Evolutionary conservation across 1,139 yeast genomes (phyloP).

Genomic region (Kodamaea derodonti): DNA sequence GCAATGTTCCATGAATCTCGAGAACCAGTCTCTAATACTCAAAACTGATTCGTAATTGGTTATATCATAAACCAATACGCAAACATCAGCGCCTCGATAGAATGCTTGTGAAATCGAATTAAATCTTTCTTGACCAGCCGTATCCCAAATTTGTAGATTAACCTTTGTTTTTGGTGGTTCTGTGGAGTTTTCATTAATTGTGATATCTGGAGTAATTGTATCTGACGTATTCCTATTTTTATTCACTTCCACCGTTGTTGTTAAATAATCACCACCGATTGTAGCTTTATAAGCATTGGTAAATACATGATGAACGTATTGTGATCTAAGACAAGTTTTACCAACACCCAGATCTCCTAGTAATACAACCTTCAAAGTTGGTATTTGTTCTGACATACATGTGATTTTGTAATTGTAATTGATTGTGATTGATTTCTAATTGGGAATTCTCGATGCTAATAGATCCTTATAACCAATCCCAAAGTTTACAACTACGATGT

Average conservation of each 20-base stretch:
- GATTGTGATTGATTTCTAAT: no score
- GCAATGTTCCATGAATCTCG: constrained; percentile 48
- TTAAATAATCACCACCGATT: constrained; percentile 58
- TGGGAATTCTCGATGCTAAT: no score
- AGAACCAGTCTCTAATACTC: constrained; percentile 49
- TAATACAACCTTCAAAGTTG: constrained; percentile 49
- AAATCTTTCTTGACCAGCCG: constrained; percentile 66
- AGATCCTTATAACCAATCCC: no score
- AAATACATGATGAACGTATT: constrained; percentile 55
- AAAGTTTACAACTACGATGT: no score
- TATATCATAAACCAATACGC: constrained; percentile 53
- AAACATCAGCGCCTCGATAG: constrained; percentile 60
- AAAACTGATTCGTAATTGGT: constrained; percentile 54
- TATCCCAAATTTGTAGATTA: constrained; percentile 59
- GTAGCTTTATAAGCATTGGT: constrained; percentile 59
- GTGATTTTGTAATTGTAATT: neutral
- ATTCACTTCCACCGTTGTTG: constrained; percentile 31
- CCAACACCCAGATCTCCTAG: constrained; percentile 64
- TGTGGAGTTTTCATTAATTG: neutral
- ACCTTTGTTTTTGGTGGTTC: constrained; percentile 15
- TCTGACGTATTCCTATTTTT: neutral
- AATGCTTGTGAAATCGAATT: constrained; percentile 57
- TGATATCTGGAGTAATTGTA: neutral
- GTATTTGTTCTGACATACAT: constrained; percentile 11
- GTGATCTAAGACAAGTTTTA: constrained; percentile 57